A percentile compares a stretch with the other conserved stretches of the same genome.
phyloP scores from a whole-genome alignment of 2,329 filamentous ascomycete genomes.

The Aspergillus viridinutans region DNA sequence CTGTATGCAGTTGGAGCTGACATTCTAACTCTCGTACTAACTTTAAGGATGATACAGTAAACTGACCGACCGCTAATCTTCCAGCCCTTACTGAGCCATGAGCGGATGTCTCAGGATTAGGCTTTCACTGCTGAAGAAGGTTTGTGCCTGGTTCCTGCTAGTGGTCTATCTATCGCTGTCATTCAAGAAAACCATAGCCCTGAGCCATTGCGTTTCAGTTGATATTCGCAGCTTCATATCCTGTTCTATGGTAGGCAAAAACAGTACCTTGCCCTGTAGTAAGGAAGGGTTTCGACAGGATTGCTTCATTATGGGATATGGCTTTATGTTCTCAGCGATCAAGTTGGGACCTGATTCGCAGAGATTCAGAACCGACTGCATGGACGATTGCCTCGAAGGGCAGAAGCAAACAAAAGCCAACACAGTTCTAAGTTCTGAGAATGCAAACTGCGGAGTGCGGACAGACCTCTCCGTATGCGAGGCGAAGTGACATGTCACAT shows the following conservation, averaged over 20 bases:
- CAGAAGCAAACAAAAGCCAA: neutral
- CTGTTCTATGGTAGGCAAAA: neutral
- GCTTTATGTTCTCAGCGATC: neutral
- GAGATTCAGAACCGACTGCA: neutral
- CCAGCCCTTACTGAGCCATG: neutral
- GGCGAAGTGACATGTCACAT: neutral
- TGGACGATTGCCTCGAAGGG: neutral
- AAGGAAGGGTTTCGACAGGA: neutral
- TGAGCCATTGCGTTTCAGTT: neutral
- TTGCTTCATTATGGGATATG: neutral
- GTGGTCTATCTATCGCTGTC: neutral
- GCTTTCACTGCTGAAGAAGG: neutral
- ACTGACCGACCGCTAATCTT: conserved; percentile 1
- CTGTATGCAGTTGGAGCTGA: neutral
- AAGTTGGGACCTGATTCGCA: neutral
- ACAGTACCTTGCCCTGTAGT: neutral
- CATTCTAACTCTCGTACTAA: neutral
- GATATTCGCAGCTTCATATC: neutral
- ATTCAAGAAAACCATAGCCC: neutral
- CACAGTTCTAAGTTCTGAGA: neutral
- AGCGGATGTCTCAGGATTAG: neutral
- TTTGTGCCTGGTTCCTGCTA: neutral
- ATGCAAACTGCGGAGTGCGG: neutral
- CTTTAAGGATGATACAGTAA: neutral
- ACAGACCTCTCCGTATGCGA: neutral